Evolutionary conservation across 2,329 filamentous ascomycete genomes (phyloP).

Genomic region (Eutypella sp.): DNA sequence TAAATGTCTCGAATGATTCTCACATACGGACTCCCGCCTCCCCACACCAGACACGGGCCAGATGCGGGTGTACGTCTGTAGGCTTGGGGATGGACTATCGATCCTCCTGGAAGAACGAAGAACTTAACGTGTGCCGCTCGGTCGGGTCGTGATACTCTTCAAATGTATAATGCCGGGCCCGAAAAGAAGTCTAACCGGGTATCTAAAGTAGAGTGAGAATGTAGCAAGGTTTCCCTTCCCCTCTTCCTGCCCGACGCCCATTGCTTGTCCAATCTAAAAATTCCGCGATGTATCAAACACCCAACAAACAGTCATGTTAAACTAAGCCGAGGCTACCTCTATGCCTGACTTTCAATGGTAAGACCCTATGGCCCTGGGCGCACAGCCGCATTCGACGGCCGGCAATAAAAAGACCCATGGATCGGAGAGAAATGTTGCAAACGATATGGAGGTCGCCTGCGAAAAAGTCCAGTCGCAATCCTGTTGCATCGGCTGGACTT

Average conservation of each 20-base stretch:
- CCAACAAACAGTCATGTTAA: not conserved
- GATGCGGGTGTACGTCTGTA: not conserved
- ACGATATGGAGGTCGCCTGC: not conserved
- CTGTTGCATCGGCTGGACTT: not conserved
- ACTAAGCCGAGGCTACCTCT: not conserved
- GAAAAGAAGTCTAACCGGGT: slow-evolving; percentile 32
- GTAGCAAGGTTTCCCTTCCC: slow-evolving; percentile 4
- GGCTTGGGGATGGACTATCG: not conserved
- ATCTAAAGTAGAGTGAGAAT: slow-evolving; percentile 27
- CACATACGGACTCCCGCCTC: too few relatives aligned
- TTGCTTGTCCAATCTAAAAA: slow-evolving; percentile 4
- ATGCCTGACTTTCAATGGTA: too few relatives aligned
- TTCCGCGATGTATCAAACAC: not conserved
- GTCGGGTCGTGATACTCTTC: too few relatives aligned
- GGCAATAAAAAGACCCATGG: not conserved
- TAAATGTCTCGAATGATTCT: too few relatives aligned
- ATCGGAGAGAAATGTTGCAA: not conserved
- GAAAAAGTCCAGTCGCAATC: not conserved
- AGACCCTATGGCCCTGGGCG: not conserved
- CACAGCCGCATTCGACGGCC: not conserved
- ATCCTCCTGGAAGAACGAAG: too few relatives aligned
- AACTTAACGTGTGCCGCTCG: too few relatives aligned
- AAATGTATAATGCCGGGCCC: slow-evolving; percentile 15
- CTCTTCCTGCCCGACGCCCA: slow-evolving; percentile 1
- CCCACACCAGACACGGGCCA: not conserved